Base-by-base conservation (phyloP, 352 stramenopile genomes). In the Globisporangium splendens region DNA sequence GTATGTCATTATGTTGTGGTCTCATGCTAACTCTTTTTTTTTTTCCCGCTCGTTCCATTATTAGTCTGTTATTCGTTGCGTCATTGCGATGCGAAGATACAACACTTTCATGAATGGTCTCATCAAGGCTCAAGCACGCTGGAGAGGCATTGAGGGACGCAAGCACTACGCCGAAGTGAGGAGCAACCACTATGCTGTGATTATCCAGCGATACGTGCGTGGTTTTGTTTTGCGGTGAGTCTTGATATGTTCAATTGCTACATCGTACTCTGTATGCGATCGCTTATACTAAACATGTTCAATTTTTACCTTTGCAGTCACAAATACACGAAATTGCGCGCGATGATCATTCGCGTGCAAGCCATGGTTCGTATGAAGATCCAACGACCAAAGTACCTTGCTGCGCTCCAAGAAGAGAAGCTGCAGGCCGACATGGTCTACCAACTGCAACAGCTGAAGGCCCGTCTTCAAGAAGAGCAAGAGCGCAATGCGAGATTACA, bases 361-460 rank as follows among this genome's bases (percentile, higher is more conserved):
- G 66, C 86, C 4, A 63, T 89, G 39, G 78, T 89, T 50, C 82
- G 86, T 48, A 95, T 95, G 86, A 87, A 80, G 55, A 82, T 93
- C 42, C 75, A 88, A 62, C 75, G 82, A 2, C 75, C 80, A 8
- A 94, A 93, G 68, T 95, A 85, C 58, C 60, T 87, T 5, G 81
- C 78, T 42, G 81, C 73, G 21, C 70, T 91, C 12, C 66, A 92
- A 33, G 84, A 95, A 42, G 81, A 93, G 65, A 88, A 89, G 62
- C 65, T 88, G 52, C 79, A 95, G 61, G 84, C 83, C 41, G 83
- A 95, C 61, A 95, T 95, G 86, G 70, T 77, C 44, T 94, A 88
- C 63, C 86, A 95, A 57, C 66, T 95, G 14, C 59, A 91, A 21
- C 83, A 84, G 54, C 69, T 95, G 2, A 88, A 95, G 63, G 70